phyloP scores from a whole-genome alignment of 2,329 filamentous ascomycete species.

The Pyrenophora seminiperda region DNA sequence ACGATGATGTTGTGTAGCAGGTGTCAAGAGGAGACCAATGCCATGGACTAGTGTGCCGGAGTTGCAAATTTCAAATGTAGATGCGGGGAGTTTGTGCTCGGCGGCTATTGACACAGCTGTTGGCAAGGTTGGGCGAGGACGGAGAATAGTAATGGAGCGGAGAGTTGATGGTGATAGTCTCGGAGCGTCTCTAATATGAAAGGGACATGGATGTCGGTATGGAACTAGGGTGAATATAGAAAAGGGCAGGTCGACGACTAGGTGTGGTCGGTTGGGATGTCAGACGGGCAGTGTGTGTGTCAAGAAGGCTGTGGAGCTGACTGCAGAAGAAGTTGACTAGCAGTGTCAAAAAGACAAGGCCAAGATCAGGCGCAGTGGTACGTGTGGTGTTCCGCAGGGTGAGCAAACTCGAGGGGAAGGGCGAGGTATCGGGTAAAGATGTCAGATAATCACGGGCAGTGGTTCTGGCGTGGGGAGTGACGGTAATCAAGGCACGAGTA shows the following conservation, averaged over 20 bases:
- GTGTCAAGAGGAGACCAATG: conserved; percentile 16
- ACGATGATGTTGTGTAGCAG: conserved; percentile 14
- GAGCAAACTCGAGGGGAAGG: conserved; percentile 14
- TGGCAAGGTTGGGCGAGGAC: conserved; percentile 12
- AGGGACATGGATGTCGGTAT: conserved; percentile 24
- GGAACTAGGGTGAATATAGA: conserved; percentile 28
- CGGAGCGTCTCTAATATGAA: conserved; percentile 19
- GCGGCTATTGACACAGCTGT: conserved; percentile 7
- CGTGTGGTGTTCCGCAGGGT: conserved; percentile 17
- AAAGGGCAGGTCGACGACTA: conserved; percentile 27
- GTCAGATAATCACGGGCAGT: conserved; percentile 15
- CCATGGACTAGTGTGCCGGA: conserved; percentile 20
- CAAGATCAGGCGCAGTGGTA: conserved; percentile 22
- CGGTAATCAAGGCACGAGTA: conserved; percentile 19
- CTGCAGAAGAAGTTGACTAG: conserved; percentile 24
- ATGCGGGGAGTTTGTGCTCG: too few species aligned
- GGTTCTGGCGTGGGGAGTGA: conserved; percentile 17
- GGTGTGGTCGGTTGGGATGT: conserved; percentile 27
- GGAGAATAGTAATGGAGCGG: conserved; percentile 16
- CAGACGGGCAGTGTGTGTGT: conserved; percentile 29
- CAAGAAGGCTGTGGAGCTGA: conserved; percentile 37
- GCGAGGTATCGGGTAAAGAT: conserved; percentile 11
- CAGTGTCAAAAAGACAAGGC: conserved; percentile 18
- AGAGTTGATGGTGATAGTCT: conserved; percentile 21
- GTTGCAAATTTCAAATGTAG: neutral